These are phyloP conservation scores for Tilletia caries DNA, from an alignment of 1,284 basidiomycete species.

Conservation along the genomic window DNA sequence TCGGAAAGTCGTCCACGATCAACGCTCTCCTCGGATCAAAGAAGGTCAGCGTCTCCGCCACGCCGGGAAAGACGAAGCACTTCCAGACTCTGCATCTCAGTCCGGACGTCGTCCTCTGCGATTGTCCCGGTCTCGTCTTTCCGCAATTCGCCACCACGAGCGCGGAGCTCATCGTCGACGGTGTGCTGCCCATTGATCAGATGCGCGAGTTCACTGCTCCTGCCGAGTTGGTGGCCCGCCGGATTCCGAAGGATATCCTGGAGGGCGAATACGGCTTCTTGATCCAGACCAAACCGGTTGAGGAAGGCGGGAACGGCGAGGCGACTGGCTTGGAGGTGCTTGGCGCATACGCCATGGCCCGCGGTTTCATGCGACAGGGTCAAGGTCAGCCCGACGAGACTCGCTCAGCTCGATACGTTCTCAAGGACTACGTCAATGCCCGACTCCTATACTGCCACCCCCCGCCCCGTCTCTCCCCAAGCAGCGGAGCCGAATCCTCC, in stretches of 20 bases:
- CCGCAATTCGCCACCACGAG: constrained; percentile 73
- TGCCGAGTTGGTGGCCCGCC: constrained; percentile 70
- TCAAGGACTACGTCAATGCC: constrained; percentile 97
- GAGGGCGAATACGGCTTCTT: constrained; percentile 84
- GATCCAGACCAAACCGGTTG: constrained; percentile 66
- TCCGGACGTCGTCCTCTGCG: constrained; percentile 82
- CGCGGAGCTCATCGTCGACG: constrained; percentile 92
- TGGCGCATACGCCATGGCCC: constrained; percentile 65
- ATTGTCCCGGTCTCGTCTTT: constrained; percentile 97
- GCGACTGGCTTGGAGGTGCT: constrained; percentile 80
- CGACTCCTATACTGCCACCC: constrained; percentile 84
- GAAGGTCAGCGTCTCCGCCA: constrained; percentile 52
- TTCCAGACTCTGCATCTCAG: constrained; percentile 97
- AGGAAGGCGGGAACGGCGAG: constrained; percentile 79
- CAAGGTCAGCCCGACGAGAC: constrained; percentile 98
- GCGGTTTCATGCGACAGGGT: constrained; percentile 87
- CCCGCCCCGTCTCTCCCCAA: constrained; percentile 49
- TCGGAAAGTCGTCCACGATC: constrained; percentile 53
- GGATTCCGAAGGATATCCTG: constrained; percentile 79
- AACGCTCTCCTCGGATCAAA: constrained; percentile 52
- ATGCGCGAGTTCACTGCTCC: constrained; percentile 92
- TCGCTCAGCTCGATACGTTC: constrained; percentile 81
- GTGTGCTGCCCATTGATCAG: constrained; percentile 96
- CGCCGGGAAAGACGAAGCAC: constrained; percentile 86
- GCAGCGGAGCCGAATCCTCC: not conserved